phyloP scores from a whole-genome alignment of 169 alveolate genomes.

The Plasmodium vinckei region DNA sequence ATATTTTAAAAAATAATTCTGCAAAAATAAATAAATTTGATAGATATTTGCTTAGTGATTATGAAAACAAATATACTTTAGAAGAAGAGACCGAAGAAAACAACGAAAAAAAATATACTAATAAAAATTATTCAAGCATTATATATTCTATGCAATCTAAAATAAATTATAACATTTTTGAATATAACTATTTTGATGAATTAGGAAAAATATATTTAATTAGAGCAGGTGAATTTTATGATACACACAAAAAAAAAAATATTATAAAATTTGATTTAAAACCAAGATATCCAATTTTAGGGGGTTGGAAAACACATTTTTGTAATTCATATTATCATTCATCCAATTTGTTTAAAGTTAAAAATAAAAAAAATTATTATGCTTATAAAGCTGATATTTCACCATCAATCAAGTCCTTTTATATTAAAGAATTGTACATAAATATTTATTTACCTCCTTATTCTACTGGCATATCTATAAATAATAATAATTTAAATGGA shows the following conservation, averaged over 20 bases:
- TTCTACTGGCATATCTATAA: constrained; percentile 18
- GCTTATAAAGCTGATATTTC: constrained; percentile 54
- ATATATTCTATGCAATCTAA: constrained; percentile 47
- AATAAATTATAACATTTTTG: constrained; percentile 42
- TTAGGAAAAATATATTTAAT: constrained; percentile 62
- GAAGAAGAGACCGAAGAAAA: neutral
- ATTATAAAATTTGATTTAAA: constrained; percentile 42
- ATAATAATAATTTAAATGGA: neutral
- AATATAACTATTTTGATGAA: constrained; percentile 65
- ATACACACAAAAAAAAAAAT: constrained; percentile 21
- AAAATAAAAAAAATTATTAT: constrained; percentile 54
- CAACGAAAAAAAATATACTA: neutral
- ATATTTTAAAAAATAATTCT: constrained; percentile 40
- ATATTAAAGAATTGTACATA: constrained; percentile 37
- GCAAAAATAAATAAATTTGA: constrained; percentile 61
- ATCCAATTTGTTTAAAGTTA: constrained; percentile 41
- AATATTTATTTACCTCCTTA: constrained; percentile 49
- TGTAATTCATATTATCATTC: constrained; percentile 48
- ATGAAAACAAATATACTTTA: constrained; percentile 37
- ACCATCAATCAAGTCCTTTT: constrained; percentile 63
- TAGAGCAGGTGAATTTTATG: constrained; percentile 46
- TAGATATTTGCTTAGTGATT: constrained; percentile 51
- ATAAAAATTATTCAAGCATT: neutral
- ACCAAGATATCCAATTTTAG: constrained; percentile 82
- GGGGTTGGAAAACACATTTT: constrained; percentile 79